These are phyloP conservation scores for Aspergillus pseudoviridinutans DNA, from an alignment of 2,329 filamentous ascomycete species.

Conservation along the genomic window DNA sequence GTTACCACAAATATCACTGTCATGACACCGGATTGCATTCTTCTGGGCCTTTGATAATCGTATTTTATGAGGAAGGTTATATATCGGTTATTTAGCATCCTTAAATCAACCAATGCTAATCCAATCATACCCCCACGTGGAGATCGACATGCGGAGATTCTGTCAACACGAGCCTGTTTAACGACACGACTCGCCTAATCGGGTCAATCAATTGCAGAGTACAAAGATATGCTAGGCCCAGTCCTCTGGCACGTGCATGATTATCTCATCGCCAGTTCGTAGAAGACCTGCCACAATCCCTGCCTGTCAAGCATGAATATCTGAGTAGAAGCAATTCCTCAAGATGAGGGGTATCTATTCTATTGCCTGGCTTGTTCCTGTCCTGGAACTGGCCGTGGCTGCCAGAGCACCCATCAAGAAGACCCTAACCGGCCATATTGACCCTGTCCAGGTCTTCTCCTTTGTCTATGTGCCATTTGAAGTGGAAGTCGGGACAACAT, in stretches of 20 bases:
- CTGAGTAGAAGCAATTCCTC: background rate
- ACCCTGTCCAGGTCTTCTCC: constrained; percentile 15
- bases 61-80: too few relatives aligned
- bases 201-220: too few relatives aligned
- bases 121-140: background rate
- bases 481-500: background rate
- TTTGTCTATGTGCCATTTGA: constrained; percentile 16
- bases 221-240: background rate
- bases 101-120: background rate
- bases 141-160: background rate
- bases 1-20: too few relatives aligned
- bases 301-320: background rate
- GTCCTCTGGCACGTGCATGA: background rate
- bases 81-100: too few relatives aligned
- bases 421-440: constrained; percentile 8
- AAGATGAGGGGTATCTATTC: background rate
- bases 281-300: background rate
- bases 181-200: too few relatives aligned
- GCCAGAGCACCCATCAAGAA: constrained; percentile 4
- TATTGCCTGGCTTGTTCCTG: background rate
- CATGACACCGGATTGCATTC: too few relatives aligned
- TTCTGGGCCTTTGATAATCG: too few relatives aligned
- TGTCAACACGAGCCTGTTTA: too few relatives aligned
- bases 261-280: background rate
- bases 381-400: background rate